A percentile compares a stretch with the other conserved stretches of the same genome.
phyloP scores from a whole-genome alignment of 768 basidiomycete species.

The Scleroderma bovista region DNA sequence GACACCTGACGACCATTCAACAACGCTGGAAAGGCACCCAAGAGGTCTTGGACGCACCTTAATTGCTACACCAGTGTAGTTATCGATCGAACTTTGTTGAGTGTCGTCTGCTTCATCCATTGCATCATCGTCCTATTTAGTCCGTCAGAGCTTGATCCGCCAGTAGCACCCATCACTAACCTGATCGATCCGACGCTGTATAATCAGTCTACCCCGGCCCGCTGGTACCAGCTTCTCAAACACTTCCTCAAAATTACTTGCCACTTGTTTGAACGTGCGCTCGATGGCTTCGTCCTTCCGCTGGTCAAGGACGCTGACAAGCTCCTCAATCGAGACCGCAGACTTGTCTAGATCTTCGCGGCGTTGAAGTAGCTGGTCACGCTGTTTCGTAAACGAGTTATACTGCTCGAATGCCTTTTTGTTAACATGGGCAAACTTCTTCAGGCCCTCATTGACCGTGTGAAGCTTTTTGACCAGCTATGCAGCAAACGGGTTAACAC shows the following conservation, averaged over 20 bases:
- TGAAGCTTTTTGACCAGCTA: constrained; percentile 96
- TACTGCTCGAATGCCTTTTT: constrained; percentile 99
- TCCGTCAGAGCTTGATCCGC: neutral
- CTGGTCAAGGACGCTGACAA: constrained; percentile 91
- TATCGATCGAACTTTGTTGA: constrained; percentile 77
- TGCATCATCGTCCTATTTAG: constrained; percentile 52
- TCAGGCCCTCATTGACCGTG: constrained; percentile 83
- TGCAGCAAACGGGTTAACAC: constrained; percentile 6
- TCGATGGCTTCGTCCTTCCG: constrained; percentile 99
- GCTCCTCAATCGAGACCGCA: constrained; percentile 82
- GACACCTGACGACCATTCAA: constrained; percentile 62
- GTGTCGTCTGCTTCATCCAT: constrained; percentile 71
- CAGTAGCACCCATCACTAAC: constrained; percentile 26
- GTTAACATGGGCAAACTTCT: constrained; percentile 97
- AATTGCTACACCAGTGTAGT: constrained; percentile 95
- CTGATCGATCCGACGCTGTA: constrained; percentile 87
- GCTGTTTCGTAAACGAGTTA: constrained; percentile 95
- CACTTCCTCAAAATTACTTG: constrained; percentile 94
- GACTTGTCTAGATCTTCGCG: constrained; percentile 90
- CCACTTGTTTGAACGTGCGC: constrained; percentile 96
- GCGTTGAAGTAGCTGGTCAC: constrained; percentile 82
- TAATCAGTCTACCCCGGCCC: constrained; percentile 86
- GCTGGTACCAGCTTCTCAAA: constrained; percentile 95
- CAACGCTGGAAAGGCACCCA: neutral
- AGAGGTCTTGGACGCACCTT: constrained; percentile 45